A percentile compares a stretch with the other conserved stretches of the same genome.
These are phyloP conservation scores for Fusarium drepaniforme DNA, from an alignment of 2,329 filamentous ascomycete genomes.

Conservation along the genomic window DNA sequence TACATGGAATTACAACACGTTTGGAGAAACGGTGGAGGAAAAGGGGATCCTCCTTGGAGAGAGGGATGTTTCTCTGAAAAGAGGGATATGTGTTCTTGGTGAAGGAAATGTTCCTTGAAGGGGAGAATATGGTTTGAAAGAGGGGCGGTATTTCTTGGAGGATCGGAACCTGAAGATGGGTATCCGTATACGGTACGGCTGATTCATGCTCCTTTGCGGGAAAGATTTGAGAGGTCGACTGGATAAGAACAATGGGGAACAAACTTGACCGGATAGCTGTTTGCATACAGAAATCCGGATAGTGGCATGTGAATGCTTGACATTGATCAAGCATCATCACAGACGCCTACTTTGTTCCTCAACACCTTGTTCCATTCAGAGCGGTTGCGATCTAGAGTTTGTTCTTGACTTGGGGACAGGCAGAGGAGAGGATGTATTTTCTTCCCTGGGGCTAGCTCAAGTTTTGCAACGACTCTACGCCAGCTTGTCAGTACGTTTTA, in stretches of 20 bases:
- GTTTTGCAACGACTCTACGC: not conserved
- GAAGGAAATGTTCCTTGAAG: not conserved
- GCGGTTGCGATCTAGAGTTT: not conserved
- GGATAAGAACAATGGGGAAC: not conserved
- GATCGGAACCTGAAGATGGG: not conserved
- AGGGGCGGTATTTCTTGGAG: not conserved
- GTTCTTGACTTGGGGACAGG: not conserved
- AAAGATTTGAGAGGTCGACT: not conserved
- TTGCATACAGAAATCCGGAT: not conserved
- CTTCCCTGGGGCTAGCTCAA: not conserved
- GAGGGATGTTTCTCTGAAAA: not conserved
- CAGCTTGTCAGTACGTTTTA: not conserved
- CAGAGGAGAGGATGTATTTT: not conserved
- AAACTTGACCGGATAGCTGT: not conserved
- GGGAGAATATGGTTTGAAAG: not conserved
- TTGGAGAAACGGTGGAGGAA: not conserved
- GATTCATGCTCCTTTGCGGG: not conserved
- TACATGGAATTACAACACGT: not conserved
- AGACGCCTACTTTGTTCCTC: not conserved
- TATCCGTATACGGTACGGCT: not conserved
- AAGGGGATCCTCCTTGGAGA: not conserved
- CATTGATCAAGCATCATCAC: not conserved
- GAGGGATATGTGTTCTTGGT: not conserved
- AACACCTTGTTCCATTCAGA: not conserved
- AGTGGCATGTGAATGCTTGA: not conserved